phyloP scores from a whole-genome alignment of 139 green algal species.

The Zygnema cylindricum region DNA sequence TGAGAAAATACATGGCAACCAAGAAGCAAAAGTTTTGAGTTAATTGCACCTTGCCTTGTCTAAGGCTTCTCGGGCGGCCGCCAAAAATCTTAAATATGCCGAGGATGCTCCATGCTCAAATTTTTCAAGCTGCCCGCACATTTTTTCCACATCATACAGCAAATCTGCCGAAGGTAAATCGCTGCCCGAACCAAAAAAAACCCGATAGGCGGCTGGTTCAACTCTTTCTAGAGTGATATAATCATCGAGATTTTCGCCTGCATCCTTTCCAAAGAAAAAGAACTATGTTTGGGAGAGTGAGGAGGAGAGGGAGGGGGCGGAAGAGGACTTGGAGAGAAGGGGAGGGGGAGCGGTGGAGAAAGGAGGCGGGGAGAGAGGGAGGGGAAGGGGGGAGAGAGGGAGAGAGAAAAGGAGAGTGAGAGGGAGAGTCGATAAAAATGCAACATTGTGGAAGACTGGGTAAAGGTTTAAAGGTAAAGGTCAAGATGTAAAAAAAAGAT shows the following conservation, averaged over 20 bases:
- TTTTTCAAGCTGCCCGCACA: slow-evolving; percentile 79
- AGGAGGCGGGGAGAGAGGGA: neutral
- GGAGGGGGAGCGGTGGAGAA: neutral
- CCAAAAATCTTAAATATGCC: no score
- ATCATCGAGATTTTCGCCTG: slow-evolving; percentile 49
- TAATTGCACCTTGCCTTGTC: no score
- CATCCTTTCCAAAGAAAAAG: neutral
- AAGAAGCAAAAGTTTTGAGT: no score
- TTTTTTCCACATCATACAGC: slow-evolving; percentile 77
- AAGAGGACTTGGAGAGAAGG: neutral
- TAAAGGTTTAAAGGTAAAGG: neutral
- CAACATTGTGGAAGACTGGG: neutral
- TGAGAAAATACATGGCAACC: no score
- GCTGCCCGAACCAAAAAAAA: slow-evolving; percentile 74
- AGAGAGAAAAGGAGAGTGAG: neutral
- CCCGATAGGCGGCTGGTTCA: slow-evolving; percentile 75
- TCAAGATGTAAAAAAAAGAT: neutral
- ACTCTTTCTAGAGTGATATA: slow-evolving; percentile 50
- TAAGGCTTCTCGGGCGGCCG: no score
- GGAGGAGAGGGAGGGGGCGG: neutral
- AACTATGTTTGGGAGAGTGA: neutral
- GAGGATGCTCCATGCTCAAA: slow-evolving; percentile 70
- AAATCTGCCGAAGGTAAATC: slow-evolving; percentile 67
- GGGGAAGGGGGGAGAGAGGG: neutral
- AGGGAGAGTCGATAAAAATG: neutral